phyloP scores from a whole-genome alignment of 257 asterid genomes.

The Henckelia pumila region DNA sequence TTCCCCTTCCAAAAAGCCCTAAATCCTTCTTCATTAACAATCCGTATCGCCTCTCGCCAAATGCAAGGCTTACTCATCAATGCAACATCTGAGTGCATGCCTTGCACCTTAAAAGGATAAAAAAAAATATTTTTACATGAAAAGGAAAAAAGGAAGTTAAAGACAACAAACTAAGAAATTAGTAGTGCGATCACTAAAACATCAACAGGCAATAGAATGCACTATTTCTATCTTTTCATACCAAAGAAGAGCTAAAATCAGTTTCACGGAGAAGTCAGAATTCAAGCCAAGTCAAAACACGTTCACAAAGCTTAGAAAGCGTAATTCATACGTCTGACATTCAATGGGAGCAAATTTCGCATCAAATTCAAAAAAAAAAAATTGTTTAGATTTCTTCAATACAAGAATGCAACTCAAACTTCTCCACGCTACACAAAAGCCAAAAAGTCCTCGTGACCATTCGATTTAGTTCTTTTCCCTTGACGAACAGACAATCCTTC shows the following conservation, averaged over 20 bases:
- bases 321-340: background rate
- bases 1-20: constrained; percentile 97
- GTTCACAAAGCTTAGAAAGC: background rate
- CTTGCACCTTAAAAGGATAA: constrained; percentile 61
- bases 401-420: too few relatives aligned
- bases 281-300: background rate
- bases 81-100: constrained; percentile 91
- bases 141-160: background rate
- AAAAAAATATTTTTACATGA: background rate
- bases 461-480: too few relatives aligned
- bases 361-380: background rate
- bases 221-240: background rate
- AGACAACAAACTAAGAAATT: background rate
- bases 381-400: too few relatives aligned
- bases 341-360: background rate
- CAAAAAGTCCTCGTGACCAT: background rate
- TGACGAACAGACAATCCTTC: background rate
- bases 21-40: constrained; percentile 83
- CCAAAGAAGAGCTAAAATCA: background rate
- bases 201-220: too few relatives aligned
- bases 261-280: background rate
- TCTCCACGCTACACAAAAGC: too few relatives aligned
- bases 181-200: background rate
- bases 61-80: constrained; percentile 67
- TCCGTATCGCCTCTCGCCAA: constrained; percentile 69